Evolutionary conservation across 2,329 filamentous ascomycete species (phyloP).

Genomic region (Mariannaea sp.): DNA sequence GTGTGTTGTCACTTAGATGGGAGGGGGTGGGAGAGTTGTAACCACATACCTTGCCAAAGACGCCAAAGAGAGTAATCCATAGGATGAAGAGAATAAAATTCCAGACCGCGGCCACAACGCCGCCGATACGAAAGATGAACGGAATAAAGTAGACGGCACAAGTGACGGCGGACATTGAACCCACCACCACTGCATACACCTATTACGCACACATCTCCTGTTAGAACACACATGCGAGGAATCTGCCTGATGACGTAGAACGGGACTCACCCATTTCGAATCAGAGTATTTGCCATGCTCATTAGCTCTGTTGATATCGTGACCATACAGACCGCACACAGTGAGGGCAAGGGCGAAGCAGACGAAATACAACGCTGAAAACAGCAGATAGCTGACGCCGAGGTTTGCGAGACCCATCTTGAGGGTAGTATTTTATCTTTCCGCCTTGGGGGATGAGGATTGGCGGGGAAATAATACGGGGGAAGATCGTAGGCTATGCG

Average conservation of each 20-base stretch:
- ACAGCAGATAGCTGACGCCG: conserved; percentile 56
- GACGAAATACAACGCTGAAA: conserved; percentile 69
- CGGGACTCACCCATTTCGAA: conserved; percentile 68
- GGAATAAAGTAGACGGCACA: conserved; percentile 69
- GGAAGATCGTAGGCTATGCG: neutral
- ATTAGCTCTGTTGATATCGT: conserved; percentile 64
- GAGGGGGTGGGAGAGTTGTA: too few relatives aligned
- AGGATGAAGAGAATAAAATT: conserved; percentile 75
- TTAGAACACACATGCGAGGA: neutral
- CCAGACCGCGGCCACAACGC: conserved; percentile 64
- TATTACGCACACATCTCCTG: conserved; percentile 35
- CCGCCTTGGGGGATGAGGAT: too few relatives aligned
- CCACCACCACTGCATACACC: conserved; percentile 75
- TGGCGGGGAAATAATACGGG: too few relatives aligned
- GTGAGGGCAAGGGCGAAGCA: conserved; percentile 78
- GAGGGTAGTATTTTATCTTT: too few relatives aligned
- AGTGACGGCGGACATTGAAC: conserved; percentile 67
- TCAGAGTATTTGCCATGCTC: conserved; percentile 57
- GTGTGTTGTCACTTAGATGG: neutral
- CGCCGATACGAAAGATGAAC: conserved; percentile 58
- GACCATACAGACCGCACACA: conserved; percentile 78
- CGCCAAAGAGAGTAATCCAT: conserved; percentile 80
- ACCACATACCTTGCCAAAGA: conserved; percentile 69
- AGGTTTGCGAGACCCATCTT: conserved; percentile 56
- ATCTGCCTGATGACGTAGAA: neutral